Percentiles rank a stretch among this genome's conserved stretches.
phyloP scores from a whole-genome alignment of 192 early-diverging fungal genomes.

The Coemansia sp. region DNA sequence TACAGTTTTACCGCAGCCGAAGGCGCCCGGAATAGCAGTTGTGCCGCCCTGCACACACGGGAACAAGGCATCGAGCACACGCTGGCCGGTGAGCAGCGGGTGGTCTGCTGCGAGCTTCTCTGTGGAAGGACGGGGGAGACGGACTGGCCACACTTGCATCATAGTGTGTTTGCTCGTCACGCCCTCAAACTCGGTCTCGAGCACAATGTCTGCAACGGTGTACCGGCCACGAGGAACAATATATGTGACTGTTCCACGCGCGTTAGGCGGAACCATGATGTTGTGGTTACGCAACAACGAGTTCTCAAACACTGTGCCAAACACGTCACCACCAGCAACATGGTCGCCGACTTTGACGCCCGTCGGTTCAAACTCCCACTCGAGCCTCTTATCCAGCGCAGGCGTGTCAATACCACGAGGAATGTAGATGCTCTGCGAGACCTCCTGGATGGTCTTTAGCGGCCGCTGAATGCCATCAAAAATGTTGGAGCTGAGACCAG shows the following conservation, averaged over 20 bases:
- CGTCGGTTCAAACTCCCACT: slow-evolving; percentile 94
- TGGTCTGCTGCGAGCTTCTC: slow-evolving; percentile 95
- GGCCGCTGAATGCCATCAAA: slow-evolving; percentile 99
- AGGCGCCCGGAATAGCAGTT: slow-evolving; percentile 98
- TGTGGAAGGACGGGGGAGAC: slow-evolving; percentile 89
- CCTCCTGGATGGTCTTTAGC: slow-evolving; percentile 90
- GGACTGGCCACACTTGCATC: slow-evolving; percentile 98
- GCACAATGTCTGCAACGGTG: slow-evolving; percentile 83
- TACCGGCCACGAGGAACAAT: slow-evolving; percentile 93
- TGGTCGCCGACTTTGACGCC: slow-evolving; percentile 94
- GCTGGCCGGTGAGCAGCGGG: slow-evolving; percentile 96
- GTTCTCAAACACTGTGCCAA: slow-evolving; percentile 93
- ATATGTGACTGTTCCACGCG: slow-evolving; percentile 92
- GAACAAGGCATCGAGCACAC: slow-evolving; percentile 98
- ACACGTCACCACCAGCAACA: slow-evolving; percentile 97
- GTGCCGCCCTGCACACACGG: slow-evolving; percentile 99
- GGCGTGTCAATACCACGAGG: slow-evolving; percentile 99
- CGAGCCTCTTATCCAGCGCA: slow-evolving; percentile 83
- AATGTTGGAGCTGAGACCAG: slow-evolving; percentile 88
- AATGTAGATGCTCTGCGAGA: slow-evolving; percentile 96
- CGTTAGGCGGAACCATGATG: slow-evolving; percentile 94
- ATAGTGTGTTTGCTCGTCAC: slow-evolving; percentile 88
- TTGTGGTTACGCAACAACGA: slow-evolving; percentile 84
- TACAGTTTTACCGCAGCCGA: slow-evolving; percentile 99
- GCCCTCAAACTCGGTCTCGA: slow-evolving; percentile 98